Conservation (phyloP, 2,329 filamentous ascomycete genomes). For the Sordariomycetes sp. region DNA sequence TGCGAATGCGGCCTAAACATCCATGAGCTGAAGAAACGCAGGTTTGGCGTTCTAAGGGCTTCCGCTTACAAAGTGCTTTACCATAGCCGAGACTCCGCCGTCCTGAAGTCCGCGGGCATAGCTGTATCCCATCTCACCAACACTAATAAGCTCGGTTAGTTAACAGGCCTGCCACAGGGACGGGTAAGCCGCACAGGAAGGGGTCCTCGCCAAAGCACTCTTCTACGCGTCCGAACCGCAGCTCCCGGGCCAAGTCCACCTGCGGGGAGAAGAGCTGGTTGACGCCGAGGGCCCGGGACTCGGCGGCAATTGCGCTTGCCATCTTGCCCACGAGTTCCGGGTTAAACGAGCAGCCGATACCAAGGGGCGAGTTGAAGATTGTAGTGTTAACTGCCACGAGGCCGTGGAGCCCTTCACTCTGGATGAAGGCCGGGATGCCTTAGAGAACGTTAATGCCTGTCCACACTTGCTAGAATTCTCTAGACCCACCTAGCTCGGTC, state of each 20-base stretch:
- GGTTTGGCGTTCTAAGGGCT: neutral
- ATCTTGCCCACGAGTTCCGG: conserved; percentile 53
- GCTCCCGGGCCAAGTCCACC: conserved; percentile 59
- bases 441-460: conserved; percentile 16
- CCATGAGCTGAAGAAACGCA: neutral
- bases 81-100: conserved; percentile 56
- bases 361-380: conserved; percentile 71
- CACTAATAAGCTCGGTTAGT: conserved; percentile 14
- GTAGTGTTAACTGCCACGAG: conserved; percentile 63
- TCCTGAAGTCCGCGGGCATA: conserved; percentile 49
- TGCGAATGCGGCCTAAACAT: conserved; percentile 44
- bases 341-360: conserved; percentile 62
- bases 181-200: conserved; percentile 32
- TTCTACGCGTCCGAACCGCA: conserved; percentile 63
- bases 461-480: neutral
- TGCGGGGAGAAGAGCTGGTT: conserved; percentile 66
- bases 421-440: conserved; percentile 63
- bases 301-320: conserved; percentile 53
- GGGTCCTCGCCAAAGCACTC: conserved; percentile 64
- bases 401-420: conserved; percentile 66
- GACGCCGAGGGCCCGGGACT: conserved; percentile 56
- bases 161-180: neutral
- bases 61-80: conserved; percentile 57
- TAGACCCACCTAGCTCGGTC: conserved; percentile 18
- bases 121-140: conserved; percentile 56